A percentile compares a stretch with the other conserved stretches of the same genome.
phyloP scores from a whole-genome alignment of 306 rosid genomes.

The Lathyrus aphaca region DNA sequence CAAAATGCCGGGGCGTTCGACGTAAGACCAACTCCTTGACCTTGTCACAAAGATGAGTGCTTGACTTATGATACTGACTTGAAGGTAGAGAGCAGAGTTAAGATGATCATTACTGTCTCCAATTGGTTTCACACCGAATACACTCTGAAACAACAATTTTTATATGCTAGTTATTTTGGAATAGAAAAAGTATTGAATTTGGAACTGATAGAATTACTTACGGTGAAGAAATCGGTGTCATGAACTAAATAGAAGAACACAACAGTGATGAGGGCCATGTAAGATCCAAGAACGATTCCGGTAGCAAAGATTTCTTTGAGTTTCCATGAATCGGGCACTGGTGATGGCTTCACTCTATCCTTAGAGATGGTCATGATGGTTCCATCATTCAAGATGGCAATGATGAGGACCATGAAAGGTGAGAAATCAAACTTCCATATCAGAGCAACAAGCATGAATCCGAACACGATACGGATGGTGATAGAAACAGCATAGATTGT shows the following conservation, averaged over 20 bases:
- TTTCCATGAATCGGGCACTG: slow-evolving; percentile 96
- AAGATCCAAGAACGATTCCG: slow-evolving; percentile 80
- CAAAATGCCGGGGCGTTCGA: slow-evolving; percentile 76
- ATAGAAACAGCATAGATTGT: slow-evolving; percentile 94
- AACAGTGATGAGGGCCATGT: slow-evolving; percentile 85
- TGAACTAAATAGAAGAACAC: slow-evolving; percentile 73
- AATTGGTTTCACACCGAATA: slow-evolving; percentile 57
- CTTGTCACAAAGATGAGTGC: slow-evolving; percentile 93
- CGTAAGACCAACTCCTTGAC: slow-evolving; percentile 85
- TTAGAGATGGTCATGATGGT: slow-evolving; percentile 97
- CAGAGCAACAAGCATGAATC: slow-evolving; percentile 81
- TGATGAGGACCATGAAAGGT: slow-evolving; percentile 88
- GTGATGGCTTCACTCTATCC: slow-evolving; percentile 95
- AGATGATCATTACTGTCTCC: slow-evolving; percentile 44
- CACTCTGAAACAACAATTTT: slow-evolving; percentile 38
- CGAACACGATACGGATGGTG: slow-evolving; percentile 90
- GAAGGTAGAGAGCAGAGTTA: slow-evolving; percentile 88
- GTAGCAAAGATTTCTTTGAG: slow-evolving; percentile 86
- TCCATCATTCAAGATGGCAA: slow-evolving; percentile 86
- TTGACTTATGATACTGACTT: slow-evolving; percentile 92
- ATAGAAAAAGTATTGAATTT: not conserved
- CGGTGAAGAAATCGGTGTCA: slow-evolving; percentile 63
- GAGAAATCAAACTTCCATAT: slow-evolving; percentile 91
- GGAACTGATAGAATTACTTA: slow-evolving; percentile 39
- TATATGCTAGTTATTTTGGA: not conserved